Evolutionary conservation across 768 basidiomycete genomes (phyloP).

Genomic region (Sistotremastrum suecicum): DNA sequence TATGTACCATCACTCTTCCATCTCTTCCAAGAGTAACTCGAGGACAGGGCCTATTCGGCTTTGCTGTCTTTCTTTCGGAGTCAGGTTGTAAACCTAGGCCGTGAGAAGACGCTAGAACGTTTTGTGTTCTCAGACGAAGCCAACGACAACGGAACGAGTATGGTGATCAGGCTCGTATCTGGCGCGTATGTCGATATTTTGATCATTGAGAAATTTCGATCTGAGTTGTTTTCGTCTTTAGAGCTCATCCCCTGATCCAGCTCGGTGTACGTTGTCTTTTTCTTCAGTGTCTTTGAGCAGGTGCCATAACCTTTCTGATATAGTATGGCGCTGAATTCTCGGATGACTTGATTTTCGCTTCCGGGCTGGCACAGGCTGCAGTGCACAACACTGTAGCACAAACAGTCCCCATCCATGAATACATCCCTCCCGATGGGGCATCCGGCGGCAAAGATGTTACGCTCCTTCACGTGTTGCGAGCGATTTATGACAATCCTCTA

Average conservation of each 20-base stretch:
- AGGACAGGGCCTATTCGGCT: conserved; percentile 15
- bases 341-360: conserved; percentile 31
- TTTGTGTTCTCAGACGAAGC: conserved; percentile 29
- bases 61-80: conserved; percentile 18
- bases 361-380: conserved; percentile 40
- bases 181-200: conserved; percentile 19
- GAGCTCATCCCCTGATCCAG: conserved; percentile 43
- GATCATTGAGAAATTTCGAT: neutral
- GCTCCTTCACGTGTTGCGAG: conserved; percentile 34
- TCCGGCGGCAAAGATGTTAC: conserved; percentile 19
- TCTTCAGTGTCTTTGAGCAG: neutral
- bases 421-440: neutral
- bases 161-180: conserved; percentile 21
- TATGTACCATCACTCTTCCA: conserved; percentile 11
- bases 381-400: conserved; percentile 15
- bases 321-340: conserved; percentile 43
- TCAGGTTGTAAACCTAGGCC: conserved; percentile 24
- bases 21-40: no score
- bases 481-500: conserved; percentile 33
- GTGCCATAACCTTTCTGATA: no score
- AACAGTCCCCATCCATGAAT: neutral
- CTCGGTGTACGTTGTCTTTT: conserved; percentile 29
- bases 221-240: conserved; percentile 9
- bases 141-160: conserved; percentile 18
- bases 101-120: conserved; percentile 26